phyloP scores from a whole-genome alignment of 352 stramenopile genomes.

The Thalassiosira livingstoniorum region DNA sequence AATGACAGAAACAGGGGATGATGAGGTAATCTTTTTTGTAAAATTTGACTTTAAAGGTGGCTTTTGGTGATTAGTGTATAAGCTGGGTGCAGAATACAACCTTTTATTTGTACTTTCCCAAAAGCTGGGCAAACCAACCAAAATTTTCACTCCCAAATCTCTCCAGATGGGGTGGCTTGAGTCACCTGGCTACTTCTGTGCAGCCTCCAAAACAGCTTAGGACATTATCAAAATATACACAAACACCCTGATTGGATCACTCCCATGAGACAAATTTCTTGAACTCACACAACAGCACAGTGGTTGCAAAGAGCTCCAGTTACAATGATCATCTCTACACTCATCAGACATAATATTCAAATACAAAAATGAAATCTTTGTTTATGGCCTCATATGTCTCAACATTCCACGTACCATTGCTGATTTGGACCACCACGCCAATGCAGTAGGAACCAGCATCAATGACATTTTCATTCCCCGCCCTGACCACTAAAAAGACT shows the following conservation, averaged over 20 bases:
- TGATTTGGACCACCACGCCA: constrained; percentile 4
- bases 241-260: neutral
- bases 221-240: constrained; percentile 3
- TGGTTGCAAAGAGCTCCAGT: neutral
- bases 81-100: constrained; percentile 19
- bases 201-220: constrained; percentile 13
- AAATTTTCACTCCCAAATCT: neutral
- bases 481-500: neutral
- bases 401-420: neutral
- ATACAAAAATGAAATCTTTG: constrained; percentile 38
- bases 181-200: constrained; percentile 32
- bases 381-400: constrained; percentile 37
- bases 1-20: constrained; percentile 9
- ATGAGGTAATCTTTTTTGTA: constrained; percentile 20
- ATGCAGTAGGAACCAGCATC: constrained; percentile 18
- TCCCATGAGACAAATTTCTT: constrained; percentile 9
- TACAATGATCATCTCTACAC: neutral
- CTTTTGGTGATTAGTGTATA: constrained; percentile 14
- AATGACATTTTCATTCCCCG: constrained; percentile 42
- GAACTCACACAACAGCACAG: neutral
- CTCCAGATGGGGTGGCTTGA: constrained; percentile 29
- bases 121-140: neutral
- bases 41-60: constrained; percentile 32
- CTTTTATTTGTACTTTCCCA: constrained; percentile 24
- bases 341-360: neutral